Evolutionary conservation across 2,329 filamentous ascomycete genomes (phyloP).

Genomic region (Penicillium expansum): DNA sequence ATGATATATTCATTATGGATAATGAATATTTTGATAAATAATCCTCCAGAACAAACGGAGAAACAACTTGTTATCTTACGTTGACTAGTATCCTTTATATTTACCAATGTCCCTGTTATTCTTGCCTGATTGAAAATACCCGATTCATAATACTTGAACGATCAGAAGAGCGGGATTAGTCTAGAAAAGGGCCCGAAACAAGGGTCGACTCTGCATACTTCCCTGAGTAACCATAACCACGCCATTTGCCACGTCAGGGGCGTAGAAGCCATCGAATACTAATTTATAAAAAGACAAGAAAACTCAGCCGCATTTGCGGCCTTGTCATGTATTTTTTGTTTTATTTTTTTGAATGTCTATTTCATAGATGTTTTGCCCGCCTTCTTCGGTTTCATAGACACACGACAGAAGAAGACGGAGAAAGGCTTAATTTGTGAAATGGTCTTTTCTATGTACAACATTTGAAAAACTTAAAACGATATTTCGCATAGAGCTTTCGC

Average conservation of each 20-base stretch:
- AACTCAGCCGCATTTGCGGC: too few relatives aligned
- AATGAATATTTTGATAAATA: too few relatives aligned
- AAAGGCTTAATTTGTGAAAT: too few relatives aligned
- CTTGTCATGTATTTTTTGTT: too few relatives aligned
- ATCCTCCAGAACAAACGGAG: background rate
- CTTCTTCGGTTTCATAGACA: too few relatives aligned
- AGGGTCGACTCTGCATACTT: background rate
- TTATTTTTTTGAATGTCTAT: too few relatives aligned
- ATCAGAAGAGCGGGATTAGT: background rate
- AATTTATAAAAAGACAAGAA: background rate
- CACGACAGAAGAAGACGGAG: too few relatives aligned
- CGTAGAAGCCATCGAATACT: background rate
- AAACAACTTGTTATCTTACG: background rate
- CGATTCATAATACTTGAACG: background rate
- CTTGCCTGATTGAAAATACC: too few relatives aligned
- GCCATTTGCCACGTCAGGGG: background rate
- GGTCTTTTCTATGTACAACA: too few relatives aligned
- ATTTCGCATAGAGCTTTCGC: background rate
- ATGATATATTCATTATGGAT: background rate
- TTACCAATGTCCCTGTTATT: too few relatives aligned
- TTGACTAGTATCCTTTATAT: background rate
- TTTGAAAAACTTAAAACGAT: too few relatives aligned
- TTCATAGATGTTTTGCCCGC: too few relatives aligned
- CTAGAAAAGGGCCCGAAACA: background rate
- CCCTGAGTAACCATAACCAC: background rate